Evolutionary conservation across 2,329 filamentous ascomycete species (phyloP).

Genomic region (Diaporthe longicolla): DNA sequence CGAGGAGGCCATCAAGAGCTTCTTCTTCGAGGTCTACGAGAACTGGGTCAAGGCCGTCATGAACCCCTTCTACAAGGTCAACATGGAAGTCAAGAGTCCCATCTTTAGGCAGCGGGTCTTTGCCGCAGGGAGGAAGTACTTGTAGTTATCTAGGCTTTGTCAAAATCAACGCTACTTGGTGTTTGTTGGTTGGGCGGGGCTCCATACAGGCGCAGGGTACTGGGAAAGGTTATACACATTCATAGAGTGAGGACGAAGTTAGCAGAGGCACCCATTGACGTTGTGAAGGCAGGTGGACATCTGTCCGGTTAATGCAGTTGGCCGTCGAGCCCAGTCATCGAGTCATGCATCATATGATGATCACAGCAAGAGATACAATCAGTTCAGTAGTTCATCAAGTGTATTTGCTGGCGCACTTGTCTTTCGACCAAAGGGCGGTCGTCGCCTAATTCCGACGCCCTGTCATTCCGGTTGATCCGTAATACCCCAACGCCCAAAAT

Average conservation of each 20-base stretch:
- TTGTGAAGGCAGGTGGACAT: no score
- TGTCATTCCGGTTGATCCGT: slow-evolving; percentile 45
- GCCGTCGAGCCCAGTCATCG: not conserved
- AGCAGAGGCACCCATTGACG: not conserved
- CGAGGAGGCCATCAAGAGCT: slow-evolving; percentile 94
- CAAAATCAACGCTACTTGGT: not conserved
- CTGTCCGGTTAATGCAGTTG: not conserved
- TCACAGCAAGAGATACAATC: not conserved
- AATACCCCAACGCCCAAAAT: slow-evolving; percentile 47
- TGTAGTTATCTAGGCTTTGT: slow-evolving; percentile 61
- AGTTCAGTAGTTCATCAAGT: slow-evolving; percentile 43
- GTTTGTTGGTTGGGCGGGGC: not conserved
- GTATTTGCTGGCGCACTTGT: slow-evolving; percentile 43
- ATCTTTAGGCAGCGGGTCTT: slow-evolving; percentile 87
- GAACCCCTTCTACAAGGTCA: slow-evolving; percentile 93
- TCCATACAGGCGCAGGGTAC: not conserved
- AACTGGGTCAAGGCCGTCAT: slow-evolving; percentile 97
- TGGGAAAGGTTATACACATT: not conserved
- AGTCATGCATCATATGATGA: slow-evolving; percentile 1
- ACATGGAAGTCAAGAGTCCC: slow-evolving; percentile 87
- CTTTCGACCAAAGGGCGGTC: slow-evolving; percentile 40
- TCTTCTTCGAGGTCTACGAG: slow-evolving; percentile 96
- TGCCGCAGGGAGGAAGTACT: slow-evolving; percentile 92
- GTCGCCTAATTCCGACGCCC: slow-evolving; percentile 45
- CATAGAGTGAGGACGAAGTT: not conserved